These are phyloP conservation scores for Stemphylium vesicarium DNA, from an alignment of 2,329 filamentous ascomycete species.

Conservation along the genomic window DNA sequence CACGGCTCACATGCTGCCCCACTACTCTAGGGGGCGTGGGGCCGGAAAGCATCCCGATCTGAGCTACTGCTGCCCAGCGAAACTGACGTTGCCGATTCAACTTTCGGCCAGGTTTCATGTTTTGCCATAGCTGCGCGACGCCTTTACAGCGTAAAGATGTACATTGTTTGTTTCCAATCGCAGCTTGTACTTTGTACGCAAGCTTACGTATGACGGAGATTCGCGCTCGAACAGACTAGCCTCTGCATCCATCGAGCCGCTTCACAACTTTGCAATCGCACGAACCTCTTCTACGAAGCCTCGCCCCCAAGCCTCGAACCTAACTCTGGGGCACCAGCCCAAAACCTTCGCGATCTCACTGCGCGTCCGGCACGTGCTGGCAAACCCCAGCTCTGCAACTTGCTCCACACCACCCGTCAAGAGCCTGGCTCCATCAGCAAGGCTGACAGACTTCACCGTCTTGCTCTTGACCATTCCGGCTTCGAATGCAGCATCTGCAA, in stretches of 20 bases:
- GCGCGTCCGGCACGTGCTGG: neutral
- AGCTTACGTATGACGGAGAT: neutral
- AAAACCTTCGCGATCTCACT: constrained; percentile 1
- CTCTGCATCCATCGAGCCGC: neutral
- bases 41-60: too few species aligned
- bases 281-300: constrained; percentile 1
- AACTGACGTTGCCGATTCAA: neutral
- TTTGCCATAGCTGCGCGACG: neutral
- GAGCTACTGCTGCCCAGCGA: too few species aligned
- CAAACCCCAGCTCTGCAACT: neutral
- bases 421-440: neutral
- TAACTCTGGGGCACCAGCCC: neutral
- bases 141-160: neutral
- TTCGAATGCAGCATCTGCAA: neutral
- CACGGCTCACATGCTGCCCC: too few species aligned
- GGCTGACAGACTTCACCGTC: neutral
- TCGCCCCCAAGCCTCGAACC: constrained; percentile 2
- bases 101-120: neutral
- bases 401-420: constrained; percentile 1
- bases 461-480: neutral
- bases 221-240: neutral
- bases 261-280: constrained; percentile 2
- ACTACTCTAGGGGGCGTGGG: too few species aligned
- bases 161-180: neutral
- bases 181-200: neutral